Conservation (phyloP, 2,329 filamentous ascomycete genomes). For the Catunica adiposa region DNA sequence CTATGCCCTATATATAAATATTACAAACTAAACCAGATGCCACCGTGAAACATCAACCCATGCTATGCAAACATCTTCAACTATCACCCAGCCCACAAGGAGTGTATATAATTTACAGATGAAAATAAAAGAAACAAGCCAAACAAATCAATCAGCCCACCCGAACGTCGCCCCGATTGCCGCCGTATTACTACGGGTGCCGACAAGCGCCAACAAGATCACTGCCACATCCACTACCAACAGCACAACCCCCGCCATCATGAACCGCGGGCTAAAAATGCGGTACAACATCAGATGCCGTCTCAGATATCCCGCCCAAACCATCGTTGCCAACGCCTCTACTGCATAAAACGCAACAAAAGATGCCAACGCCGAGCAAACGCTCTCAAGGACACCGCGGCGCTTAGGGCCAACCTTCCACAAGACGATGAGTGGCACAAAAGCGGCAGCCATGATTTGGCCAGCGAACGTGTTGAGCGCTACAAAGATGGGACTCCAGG, state of each 20-base stretch:
- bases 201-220: constrained; percentile 53
- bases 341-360: constrained; percentile 72
- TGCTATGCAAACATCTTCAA: background rate
- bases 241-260: constrained; percentile 59
- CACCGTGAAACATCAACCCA: background rate
- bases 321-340: constrained; percentile 69
- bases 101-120: background rate
- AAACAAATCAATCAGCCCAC: constrained; percentile 37
- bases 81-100: too few species aligned
- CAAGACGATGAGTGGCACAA: constrained; percentile 64
- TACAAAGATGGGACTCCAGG: constrained; percentile 72
- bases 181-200: constrained; percentile 57
- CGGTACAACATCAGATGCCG: constrained; percentile 93
- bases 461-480: constrained; percentile 76
- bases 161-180: constrained; percentile 83
- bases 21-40: too few species aligned
- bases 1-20: too few species aligned
- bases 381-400: constrained; percentile 49
- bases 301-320: constrained; percentile 75
- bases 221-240: constrained; percentile 62
- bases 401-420: constrained; percentile 80
- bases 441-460: constrained; percentile 65
- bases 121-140: background rate
- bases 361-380: constrained; percentile 53
- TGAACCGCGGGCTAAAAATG: constrained; percentile 81